Conservation (phyloP, 2,329 filamentous ascomycete species). For the Mollisiaceae sp. region DNA sequence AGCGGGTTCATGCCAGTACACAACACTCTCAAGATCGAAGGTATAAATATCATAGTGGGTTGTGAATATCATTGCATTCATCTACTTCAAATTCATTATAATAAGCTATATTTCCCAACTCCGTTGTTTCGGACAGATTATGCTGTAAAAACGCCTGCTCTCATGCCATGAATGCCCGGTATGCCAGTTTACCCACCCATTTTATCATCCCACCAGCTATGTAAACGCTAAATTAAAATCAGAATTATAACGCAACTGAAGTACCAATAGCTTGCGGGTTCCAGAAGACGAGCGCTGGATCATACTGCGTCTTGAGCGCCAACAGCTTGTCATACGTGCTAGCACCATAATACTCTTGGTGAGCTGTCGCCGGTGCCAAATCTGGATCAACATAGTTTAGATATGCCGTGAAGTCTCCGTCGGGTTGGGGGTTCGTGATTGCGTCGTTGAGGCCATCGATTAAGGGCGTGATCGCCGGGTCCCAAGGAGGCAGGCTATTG, state of each 20-base stretch:
- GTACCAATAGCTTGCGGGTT: constrained; percentile 33
- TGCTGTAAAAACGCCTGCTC: not conserved
- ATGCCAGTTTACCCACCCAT: not conserved
- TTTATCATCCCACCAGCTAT: not conserved
- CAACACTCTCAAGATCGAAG: too few relatives aligned
- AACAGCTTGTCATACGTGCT: constrained; percentile 31
- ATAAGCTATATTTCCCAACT: not conserved
- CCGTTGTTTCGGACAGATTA: not conserved
- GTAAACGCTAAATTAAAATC: not conserved
- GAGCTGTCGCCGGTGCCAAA: constrained; percentile 23
- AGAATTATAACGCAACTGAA: constrained; percentile 7
- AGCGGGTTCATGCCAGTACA: too few relatives aligned
- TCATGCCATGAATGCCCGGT: not conserved
- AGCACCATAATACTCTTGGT: constrained; percentile 34
- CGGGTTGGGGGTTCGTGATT: constrained; percentile 30
- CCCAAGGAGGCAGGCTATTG: constrained; percentile 22
- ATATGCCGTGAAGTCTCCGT: constrained; percentile 37
- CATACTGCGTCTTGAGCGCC: constrained; percentile 30
- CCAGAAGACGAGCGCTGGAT: constrained; percentile 34
- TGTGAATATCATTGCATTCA: not conserved
- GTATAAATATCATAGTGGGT: not conserved
- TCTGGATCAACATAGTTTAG: constrained; percentile 38
- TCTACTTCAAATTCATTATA: not conserved
- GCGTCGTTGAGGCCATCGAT: constrained; percentile 31
- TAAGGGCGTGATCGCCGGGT: constrained; percentile 16